These are phyloP conservation scores for Clavispora fructus DNA, from an alignment of 805 yeast species.

Conservation along the genomic window DNA sequence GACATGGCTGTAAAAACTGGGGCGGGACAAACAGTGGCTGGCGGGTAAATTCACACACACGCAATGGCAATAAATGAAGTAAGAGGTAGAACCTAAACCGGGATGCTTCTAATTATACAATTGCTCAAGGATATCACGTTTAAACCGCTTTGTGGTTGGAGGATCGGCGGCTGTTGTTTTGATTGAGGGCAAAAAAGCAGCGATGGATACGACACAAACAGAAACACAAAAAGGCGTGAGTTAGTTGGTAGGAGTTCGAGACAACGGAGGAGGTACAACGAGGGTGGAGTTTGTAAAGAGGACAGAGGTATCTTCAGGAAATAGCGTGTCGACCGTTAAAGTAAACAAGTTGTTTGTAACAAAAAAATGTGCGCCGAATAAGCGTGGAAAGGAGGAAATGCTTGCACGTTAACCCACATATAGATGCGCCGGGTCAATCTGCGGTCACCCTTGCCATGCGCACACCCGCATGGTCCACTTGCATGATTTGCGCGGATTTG, in stretches of 20 bases:
- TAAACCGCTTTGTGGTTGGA: neutral
- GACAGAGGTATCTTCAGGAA: neutral
- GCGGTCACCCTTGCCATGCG: neutral
- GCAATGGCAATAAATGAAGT: neutral
- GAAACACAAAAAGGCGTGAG: neutral
- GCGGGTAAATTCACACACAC: neutral
- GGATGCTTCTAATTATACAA: neutral
- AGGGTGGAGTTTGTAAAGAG: neutral
- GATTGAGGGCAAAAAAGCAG: neutral
- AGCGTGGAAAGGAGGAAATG: neutral
- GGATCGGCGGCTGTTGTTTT: neutral
- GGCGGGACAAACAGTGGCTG: neutral
- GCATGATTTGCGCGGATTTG: neutral
- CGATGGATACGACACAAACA: neutral
- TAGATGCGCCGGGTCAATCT: neutral
- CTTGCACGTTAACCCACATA: slow-evolving; percentile 1
- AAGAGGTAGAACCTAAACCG: neutral
- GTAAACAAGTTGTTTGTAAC: neutral
- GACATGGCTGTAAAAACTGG: slow-evolving; percentile 7
- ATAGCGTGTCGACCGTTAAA: neutral
- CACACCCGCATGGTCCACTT: neutral
- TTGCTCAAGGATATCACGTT: neutral
- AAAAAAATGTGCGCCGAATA: neutral
- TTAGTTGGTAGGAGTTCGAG: neutral
- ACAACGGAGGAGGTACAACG: neutral